Evolutionary conservation across 768 basidiomycete species (phyloP), one percentile per base, ranked within the genome.

Genomic region (Tulasnella sp.): DNA sequence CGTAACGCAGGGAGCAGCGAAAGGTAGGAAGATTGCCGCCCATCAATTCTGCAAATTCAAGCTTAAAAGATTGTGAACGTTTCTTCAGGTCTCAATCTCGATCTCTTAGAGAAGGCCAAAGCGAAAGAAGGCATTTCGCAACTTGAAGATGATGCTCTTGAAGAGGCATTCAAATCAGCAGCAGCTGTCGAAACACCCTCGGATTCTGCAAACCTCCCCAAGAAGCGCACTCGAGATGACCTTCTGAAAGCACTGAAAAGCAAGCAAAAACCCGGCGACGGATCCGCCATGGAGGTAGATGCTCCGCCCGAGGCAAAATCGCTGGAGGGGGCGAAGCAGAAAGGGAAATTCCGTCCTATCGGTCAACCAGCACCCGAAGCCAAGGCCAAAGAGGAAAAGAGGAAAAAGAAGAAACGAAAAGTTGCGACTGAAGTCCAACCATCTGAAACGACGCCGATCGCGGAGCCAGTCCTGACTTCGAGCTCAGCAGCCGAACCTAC

Each of bases 101-200:
- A 92, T 0, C 85, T 97, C 7, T 83, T 97, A 17, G 90, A 93
- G 77, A 91, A 93, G 76, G 88, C 90, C 75, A 94, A 89, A 80
- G 89, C 90, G 3, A 87, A 89, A 42, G 79, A 82, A n/a, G 71
- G 74, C 22, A 69, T 76, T 19, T 82, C 85, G 16, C 82, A 83
- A 4, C 88, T 42, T 6, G 74, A 89, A 63, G 92, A 96, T 74
- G 92, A 91, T 14, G 84, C 86, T 1, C 87, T 95, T 34, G 95
- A 98, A 78, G 84, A 87, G 74, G 90, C 87, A 0, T 91, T 91
- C 78, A 40, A 62, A 36, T 62, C 64, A 14, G 42, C 44, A 41
- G 73, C 35, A 8, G 67, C 74, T 42, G 40, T 77, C 9, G 39
- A 34, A 42, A 68, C 37, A 40, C 29, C 63, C 6, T 64, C 63